phyloP scores from a whole-genome alignment of 148 eudicot genomes.

The Persicaria maculosa region DNA sequence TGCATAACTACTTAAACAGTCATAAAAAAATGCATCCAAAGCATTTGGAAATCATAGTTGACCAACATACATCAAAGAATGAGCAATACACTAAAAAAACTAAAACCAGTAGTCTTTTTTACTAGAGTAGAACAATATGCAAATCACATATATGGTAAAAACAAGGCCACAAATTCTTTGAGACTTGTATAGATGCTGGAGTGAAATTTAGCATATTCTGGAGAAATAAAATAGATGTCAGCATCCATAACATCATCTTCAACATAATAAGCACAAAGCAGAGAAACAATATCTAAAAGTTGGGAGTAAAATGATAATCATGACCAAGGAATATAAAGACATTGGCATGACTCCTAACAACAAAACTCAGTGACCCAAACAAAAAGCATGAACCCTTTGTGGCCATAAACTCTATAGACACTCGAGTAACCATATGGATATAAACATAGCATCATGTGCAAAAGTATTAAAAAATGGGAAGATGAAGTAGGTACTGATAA shows the following conservation, averaged over 20 bases:
- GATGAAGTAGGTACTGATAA: neutral
- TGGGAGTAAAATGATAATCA: neutral
- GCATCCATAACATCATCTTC: slow-evolving; percentile 1
- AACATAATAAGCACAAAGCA: neutral
- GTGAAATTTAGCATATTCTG: slow-evolving; percentile 32
- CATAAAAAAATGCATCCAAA: neutral
- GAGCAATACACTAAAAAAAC: neutral
- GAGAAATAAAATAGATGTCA: slow-evolving; percentile 20
- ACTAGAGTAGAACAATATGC: neutral
- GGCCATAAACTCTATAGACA: neutral
- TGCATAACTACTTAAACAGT: neutral
- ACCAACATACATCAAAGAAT: neutral
- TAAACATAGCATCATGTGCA: neutral
- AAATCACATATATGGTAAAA: neutral
- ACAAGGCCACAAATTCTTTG: neutral
- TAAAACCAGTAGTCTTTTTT: neutral
- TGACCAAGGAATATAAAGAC: neutral
- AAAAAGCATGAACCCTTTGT: neutral
- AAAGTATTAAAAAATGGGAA: neutral
- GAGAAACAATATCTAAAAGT: neutral
- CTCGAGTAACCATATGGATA: neutral
- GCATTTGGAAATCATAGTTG: neutral
- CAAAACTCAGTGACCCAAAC: neutral
- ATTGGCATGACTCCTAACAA: neutral
- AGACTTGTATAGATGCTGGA: neutral